Conservation (phyloP, 2,329 filamentous ascomycete species). For the Phyllosticta citriasiana region DNA sequence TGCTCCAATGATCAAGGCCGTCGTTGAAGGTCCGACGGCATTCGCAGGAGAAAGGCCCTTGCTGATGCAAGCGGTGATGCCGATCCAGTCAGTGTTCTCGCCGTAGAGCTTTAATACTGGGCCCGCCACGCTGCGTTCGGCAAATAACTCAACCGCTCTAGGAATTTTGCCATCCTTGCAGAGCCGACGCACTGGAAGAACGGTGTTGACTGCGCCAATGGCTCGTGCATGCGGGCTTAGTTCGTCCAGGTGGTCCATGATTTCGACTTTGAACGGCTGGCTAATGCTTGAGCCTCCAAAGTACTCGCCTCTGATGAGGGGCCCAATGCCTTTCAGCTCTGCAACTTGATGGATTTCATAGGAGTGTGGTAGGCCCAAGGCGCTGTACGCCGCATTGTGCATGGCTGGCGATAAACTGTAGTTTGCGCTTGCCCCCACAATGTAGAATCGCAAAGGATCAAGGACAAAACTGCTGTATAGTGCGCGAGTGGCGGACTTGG, state of each 20-base stretch:
- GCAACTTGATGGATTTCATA: constrained; percentile 56
- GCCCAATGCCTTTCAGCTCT: constrained; percentile 52
- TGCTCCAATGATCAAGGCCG: constrained; percentile 47
- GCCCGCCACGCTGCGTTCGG: constrained; percentile 53
- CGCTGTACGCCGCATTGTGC: constrained; percentile 60
- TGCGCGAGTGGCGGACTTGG: constrained; percentile 52
- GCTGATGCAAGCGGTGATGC: constrained; percentile 62
- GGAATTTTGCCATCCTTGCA: constrained; percentile 48
- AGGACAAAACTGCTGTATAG: constrained; percentile 58
- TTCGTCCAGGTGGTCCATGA: constrained; percentile 53
- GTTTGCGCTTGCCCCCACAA: constrained; percentile 61
- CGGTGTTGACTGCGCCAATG: constrained; percentile 67
- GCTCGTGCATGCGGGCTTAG: constrained; percentile 63
- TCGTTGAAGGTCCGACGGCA: constrained; percentile 42
- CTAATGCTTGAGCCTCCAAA: constrained; percentile 66
- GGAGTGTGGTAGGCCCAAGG: constrained; percentile 57
- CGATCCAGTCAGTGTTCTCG: constrained; percentile 76
- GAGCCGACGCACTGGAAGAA: constrained; percentile 58
- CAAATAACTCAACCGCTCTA: constrained; percentile 41
- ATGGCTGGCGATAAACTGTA: constrained; percentile 69
- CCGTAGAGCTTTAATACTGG: constrained; percentile 61
- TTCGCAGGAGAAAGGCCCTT: constrained; percentile 63
- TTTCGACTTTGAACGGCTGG: constrained; percentile 64
- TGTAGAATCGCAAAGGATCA: constrained; percentile 61
- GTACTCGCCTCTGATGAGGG: constrained; percentile 52